Evolutionary conservation across 305 asterid genomes (phyloP).

Genomic region (Ilex paraguariensis): DNA sequence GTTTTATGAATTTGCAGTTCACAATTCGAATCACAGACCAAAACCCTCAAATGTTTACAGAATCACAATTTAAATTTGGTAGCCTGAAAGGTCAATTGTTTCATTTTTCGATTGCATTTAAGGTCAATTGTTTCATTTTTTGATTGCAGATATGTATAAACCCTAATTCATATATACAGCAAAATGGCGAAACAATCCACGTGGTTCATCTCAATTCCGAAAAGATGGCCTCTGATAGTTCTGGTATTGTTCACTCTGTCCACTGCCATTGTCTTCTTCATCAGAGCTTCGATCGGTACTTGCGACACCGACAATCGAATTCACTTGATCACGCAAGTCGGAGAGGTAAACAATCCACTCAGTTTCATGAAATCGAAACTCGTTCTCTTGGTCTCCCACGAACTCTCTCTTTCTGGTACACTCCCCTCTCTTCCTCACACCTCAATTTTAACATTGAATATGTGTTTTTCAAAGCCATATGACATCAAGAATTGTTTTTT

Average conservation of each 20-base stretch:
- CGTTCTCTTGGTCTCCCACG: slow-evolving; percentile 88
- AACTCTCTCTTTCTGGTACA: slow-evolving; percentile 94
- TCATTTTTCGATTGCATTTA: too few species aligned
- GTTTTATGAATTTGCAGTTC: too few species aligned
- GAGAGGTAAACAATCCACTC: slow-evolving; percentile 36
- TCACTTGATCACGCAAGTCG: slow-evolving; percentile 2
- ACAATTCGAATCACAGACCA: too few species aligned
- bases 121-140: too few species aligned
- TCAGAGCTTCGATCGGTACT: slow-evolving; percentile 37
- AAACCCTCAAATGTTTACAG: too few species aligned
- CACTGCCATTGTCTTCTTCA: slow-evolving; percentile 57
- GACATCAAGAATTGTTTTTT: too few species aligned
- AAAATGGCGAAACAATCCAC: slow-evolving; percentile 52
- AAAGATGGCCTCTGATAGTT: slow-evolving; percentile 45
- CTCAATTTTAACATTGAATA: background rate
- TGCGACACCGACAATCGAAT: background rate
- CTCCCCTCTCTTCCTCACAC: background rate
- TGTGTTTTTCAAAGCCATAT: background rate
- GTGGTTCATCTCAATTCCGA: slow-evolving; percentile 30
- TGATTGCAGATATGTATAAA: too few species aligned
- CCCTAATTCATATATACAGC: background rate
- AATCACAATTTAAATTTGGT: too few species aligned
- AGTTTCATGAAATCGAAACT: slow-evolving; percentile 84
- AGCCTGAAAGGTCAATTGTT: too few species aligned
- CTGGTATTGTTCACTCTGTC: slow-evolving; percentile 52